Evolutionary conservation across 2,329 filamentous ascomycete species (phyloP).

Genomic region (Fusarium sp.): DNA sequence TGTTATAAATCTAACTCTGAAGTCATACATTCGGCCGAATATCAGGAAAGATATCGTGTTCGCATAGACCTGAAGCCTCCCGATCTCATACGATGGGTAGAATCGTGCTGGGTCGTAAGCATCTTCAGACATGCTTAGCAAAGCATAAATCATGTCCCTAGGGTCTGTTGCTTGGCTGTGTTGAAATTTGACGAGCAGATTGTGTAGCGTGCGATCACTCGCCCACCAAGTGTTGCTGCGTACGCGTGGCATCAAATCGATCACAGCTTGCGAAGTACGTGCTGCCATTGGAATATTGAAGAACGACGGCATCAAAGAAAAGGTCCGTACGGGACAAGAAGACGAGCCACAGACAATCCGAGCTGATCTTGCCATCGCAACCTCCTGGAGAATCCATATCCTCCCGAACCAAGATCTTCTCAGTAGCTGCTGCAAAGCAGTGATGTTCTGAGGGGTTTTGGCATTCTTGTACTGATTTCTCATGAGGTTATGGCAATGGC

Average conservation of each 20-base stretch:
- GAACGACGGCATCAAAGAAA: not conserved
- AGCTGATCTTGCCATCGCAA: not conserved
- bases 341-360: not conserved
- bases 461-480: not conserved
- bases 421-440: not conserved
- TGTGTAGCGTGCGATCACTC: not conserved
- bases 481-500: not conserved
- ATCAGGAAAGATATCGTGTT: too few relatives aligned
- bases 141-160: not conserved
- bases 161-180: not conserved
- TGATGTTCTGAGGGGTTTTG: not conserved
- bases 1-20: too few relatives aligned
- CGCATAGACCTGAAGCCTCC: too few relatives aligned
- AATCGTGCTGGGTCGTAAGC: not conserved
- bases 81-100: not conserved
- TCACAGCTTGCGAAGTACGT: not conserved
- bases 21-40: not conserved
- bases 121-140: not conserved
- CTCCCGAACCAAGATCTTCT: not conserved
- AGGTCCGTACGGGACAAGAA: not conserved
- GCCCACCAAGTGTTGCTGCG: not conserved
- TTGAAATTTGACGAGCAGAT: not conserved
- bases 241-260: not conserved
- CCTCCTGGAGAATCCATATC: not conserved
- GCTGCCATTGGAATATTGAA: not conserved